Conservation (phyloP, 805 yeast species). For the Komagataella pastoris region DNA sequence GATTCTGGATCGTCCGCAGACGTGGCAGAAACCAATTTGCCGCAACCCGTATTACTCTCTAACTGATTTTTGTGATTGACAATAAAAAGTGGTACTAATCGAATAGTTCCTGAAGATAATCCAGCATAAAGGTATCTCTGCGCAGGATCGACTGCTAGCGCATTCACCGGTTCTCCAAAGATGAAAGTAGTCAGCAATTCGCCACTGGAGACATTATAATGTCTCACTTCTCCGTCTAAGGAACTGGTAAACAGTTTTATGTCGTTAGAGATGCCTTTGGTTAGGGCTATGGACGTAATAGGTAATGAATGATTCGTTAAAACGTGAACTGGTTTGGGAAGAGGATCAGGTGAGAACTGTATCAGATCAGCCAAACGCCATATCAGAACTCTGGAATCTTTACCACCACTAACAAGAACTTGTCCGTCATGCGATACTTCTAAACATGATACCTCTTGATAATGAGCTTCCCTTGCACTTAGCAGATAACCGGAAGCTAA, state of each 20-base stretch:
- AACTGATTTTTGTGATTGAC: constrained; percentile 23
- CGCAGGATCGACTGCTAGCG: constrained; percentile 64
- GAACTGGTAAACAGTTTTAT: constrained; percentile 57
- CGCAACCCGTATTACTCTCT: constrained; percentile 50
- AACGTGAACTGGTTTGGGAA: not conserved
- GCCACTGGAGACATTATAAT: constrained; percentile 41
- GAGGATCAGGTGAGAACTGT: constrained; percentile 20
- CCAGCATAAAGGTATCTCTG: constrained; percentile 68
- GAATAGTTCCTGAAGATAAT: constrained; percentile 44
- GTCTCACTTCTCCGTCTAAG: constrained; percentile 58
- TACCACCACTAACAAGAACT: constrained; percentile 61
- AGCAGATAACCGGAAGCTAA: constrained; percentile 62
- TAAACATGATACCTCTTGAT: constrained; percentile 55
- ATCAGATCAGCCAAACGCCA: constrained; percentile 63
- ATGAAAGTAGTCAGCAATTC: constrained; percentile 58
- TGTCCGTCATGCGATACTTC: constrained; percentile 50
- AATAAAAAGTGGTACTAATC: constrained; percentile 38
- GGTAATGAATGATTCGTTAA: constrained; percentile 36
- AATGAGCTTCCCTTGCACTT: constrained; percentile 69
- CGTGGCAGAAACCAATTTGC: constrained; percentile 25
- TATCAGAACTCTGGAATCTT: constrained; percentile 64
- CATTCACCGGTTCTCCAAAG: constrained; percentile 40
- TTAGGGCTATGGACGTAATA: constrained; percentile 25
- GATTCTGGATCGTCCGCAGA: not conserved
- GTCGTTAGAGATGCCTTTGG: constrained; percentile 43